Percentiles rank a stretch among this genome's conserved stretches.
Conservation (phyloP, 2,329 filamentous ascomycete genomes). For the Hirsutella thompsonii region DNA sequence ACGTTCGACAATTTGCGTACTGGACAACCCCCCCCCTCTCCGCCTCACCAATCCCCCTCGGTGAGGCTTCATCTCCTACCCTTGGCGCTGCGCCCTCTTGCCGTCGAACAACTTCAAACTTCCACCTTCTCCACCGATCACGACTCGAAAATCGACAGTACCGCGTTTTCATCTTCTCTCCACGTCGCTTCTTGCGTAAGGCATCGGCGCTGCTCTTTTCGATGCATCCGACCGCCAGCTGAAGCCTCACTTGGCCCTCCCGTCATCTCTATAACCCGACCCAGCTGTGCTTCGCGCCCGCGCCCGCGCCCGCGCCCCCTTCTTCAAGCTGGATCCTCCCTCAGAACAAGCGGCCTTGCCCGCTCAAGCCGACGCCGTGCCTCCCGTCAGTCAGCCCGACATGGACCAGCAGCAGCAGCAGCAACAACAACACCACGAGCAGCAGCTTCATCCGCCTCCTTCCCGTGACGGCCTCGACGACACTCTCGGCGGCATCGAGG, state of each 20-base stretch:
- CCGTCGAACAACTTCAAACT: no score
- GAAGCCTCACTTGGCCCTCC: conserved; percentile 1
- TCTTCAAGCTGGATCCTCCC: conserved; percentile 42
- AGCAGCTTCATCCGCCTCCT: conserved; percentile 2
- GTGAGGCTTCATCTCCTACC: no score
- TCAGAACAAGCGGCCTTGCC: conserved; percentile 16
- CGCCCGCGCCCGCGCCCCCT: conserved; percentile 4
- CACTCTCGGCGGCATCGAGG: conserved; percentile 35
- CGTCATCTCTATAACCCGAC: conserved; percentile 1
- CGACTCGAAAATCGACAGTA: no score
- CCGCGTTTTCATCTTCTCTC: no score
- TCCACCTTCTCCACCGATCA: no score
- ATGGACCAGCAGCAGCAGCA: conserved; percentile 14
- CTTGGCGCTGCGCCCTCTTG: no score
- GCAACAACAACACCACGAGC: neutral
- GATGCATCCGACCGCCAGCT: conserved; percentile 1
- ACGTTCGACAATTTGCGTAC: no score
- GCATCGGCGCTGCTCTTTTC: neutral
- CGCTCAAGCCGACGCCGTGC: conserved; percentile 13
- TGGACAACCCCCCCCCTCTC: no score
- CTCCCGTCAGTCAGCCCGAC: conserved; percentile 35
- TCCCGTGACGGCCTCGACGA: conserved; percentile 32
- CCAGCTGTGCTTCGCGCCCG: neutral
- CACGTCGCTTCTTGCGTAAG: no score
- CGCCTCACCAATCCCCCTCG: no score